Base-by-base conservation (phyloP, 139 green algal species). In the Pseudopediastrum boryanum region DNA sequence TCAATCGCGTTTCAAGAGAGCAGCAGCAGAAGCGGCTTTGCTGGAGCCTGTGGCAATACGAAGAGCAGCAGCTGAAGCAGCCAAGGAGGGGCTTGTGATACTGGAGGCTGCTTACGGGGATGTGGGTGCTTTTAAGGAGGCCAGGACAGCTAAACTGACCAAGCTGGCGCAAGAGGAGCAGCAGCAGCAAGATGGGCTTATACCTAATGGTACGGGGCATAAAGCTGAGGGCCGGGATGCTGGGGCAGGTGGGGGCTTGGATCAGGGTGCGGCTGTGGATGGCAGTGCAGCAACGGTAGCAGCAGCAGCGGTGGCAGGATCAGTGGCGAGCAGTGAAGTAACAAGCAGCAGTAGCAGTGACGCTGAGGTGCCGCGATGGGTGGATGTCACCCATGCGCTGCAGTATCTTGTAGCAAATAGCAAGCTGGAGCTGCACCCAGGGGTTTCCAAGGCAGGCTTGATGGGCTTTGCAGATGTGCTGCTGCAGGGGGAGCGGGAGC, bases 391-490 rank as follows among this genome's bases (percentile, higher is more conserved):
- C 8, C 27, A 68, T 2, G 84, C 88, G 2, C 73, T 91, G 66
- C 88, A 92, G 84, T 92, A 91, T 51, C 66, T 87, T 2, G 88
- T 92, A 1, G n/a, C 44, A 2, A 78, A 84, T 33, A 71, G 80
- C 3, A 65, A 74, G 42, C 77, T 92, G 21, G 50, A 71, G 64
- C 44, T 92, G 39, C 67, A 86, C 48, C 39, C 61, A 10, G 84
- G 86, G 2, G 76, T 92, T 9, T 67, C 78, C 36, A 92, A 91
- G 69, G 19, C 52, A 7, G 86, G 86, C 41, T 76, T 90, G 8
- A 91, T 92, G 86, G 88, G 86, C 21, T 92, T 92, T 70, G 68
- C 78, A 23, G 88, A 92, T 72, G 36, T 83, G 29, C 71, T 71
- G 13, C 82, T 78, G 13, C 25, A 66, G 9, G 38, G 31, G 21